Percentiles rank a stretch among this genome's conserved stretches.
phyloP scores from a whole-genome alignment of 2,329 filamentous ascomycete species.

The Coniochaeta pulveracea region DNA sequence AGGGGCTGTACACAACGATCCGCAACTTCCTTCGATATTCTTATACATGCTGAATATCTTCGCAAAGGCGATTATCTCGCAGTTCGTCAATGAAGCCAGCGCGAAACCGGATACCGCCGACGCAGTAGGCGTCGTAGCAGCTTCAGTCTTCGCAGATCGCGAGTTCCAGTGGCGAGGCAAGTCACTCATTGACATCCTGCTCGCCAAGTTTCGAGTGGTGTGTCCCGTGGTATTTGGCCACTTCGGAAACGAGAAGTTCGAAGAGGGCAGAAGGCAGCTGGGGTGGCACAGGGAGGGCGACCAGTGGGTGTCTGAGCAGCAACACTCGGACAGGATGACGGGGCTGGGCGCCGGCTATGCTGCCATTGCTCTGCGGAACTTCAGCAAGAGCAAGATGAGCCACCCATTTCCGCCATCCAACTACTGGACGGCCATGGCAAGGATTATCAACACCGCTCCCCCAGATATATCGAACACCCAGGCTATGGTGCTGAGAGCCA shows the following conservation, averaged over 20 bases:
- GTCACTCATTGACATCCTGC: slow-evolving; percentile 61
- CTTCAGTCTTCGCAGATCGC: slow-evolving; percentile 55
- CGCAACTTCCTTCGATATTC: slow-evolving; percentile 43
- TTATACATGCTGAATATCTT: slow-evolving; percentile 67
- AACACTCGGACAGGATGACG: slow-evolving; percentile 73
- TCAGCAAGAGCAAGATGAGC: slow-evolving; percentile 52
- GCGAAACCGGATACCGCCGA: slow-evolving; percentile 52
- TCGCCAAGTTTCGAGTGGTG: slow-evolving; percentile 70
- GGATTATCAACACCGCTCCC: slow-evolving; percentile 64
- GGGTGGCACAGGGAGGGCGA: slow-evolving; percentile 60
- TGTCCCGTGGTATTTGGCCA: slow-evolving; percentile 84
- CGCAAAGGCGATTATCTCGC: slow-evolving; percentile 54
- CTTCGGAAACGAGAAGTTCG: slow-evolving; percentile 62
- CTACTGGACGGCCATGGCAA: slow-evolving; percentile 73
- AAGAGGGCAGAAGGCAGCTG: slow-evolving; percentile 52
- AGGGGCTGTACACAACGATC: slow-evolving; percentile 29
- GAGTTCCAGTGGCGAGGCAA: slow-evolving; percentile 53
- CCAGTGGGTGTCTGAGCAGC: slow-evolving; percentile 53
- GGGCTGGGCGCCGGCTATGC: slow-evolving; percentile 79
- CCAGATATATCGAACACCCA: slow-evolving; percentile 62
- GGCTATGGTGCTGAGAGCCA: slow-evolving; percentile 55
- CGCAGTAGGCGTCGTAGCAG: slow-evolving; percentile 58
- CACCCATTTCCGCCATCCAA: slow-evolving; percentile 69
- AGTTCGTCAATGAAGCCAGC: slow-evolving; percentile 51
- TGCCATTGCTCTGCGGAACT: slow-evolving; percentile 72